Conservation (phyloP, 768 basidiomycete species). For the Boletus fagicola region DNA sequence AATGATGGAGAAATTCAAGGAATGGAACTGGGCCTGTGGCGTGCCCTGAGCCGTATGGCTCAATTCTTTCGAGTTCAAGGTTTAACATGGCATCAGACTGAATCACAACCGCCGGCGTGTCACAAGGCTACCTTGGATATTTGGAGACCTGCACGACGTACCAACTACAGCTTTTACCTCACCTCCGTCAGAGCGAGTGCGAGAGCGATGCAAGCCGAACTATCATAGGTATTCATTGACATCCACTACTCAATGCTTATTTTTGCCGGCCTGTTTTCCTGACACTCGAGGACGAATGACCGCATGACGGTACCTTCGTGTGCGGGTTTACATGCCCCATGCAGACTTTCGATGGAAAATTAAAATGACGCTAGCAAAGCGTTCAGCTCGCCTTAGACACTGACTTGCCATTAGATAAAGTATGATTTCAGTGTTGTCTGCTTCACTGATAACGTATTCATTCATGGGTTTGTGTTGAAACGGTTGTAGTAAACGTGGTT, state of each 20-base stretch:
- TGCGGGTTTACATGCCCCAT: background rate
- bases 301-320: no score
- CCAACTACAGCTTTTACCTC: background rate
- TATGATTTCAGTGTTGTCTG: background rate
- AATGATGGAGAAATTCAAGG: background rate
- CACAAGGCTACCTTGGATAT: background rate
- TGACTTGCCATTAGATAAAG: background rate
- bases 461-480: background rate
- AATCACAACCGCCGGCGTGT: background rate
- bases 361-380: background rate
- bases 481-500: background rate
- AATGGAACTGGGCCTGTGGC: background rate
- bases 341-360: background rate
- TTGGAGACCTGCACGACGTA: background rate
- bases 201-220: background rate
- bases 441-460: background rate
- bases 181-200: background rate
- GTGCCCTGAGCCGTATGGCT: background rate
- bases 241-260: background rate
- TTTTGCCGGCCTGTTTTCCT: background rate
- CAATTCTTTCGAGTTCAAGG: background rate
- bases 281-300: background rate
- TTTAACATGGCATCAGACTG: background rate
- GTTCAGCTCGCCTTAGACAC: background rate
- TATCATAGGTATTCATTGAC: background rate